phyloP scores from a whole-genome alignment of 495 filamentous ascomycete genomes.

The Cryomyces minteri region DNA sequence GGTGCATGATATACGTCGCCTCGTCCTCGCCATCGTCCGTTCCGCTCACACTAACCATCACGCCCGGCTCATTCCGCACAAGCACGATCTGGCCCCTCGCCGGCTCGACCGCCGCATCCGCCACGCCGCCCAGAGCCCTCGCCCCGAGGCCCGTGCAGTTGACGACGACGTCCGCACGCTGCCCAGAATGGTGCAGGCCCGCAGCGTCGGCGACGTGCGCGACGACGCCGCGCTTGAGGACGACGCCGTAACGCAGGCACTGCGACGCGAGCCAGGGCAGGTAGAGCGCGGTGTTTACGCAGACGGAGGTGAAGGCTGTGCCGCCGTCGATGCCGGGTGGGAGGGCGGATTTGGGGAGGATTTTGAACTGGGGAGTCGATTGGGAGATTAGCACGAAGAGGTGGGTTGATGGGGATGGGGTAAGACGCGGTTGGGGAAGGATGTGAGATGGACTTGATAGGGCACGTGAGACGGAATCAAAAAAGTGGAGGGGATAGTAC shows the following conservation, averaged over 20 bases:
- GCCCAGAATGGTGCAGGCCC: slow-evolving; percentile 39
- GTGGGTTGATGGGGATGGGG: too few species aligned
- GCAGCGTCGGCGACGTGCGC: slow-evolving; percentile 58
- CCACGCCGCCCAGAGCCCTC: slow-evolving; percentile 60
- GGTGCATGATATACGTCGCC: slow-evolving; percentile 73
- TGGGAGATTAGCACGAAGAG: not conserved
- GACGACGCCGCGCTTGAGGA: slow-evolving; percentile 40
- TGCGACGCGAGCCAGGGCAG: slow-evolving; percentile 67
- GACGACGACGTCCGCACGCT: slow-evolving; percentile 50
- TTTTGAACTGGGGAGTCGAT: slow-evolving; percentile 13
- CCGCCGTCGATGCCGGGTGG: slow-evolving; percentile 44
- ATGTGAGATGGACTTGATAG: too few species aligned
- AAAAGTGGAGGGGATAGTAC: slow-evolving; percentile 28
- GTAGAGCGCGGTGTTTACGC: slow-evolving; percentile 81
- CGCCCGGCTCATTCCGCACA: slow-evolving; percentile 62
- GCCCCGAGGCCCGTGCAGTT: slow-evolving; percentile 78
- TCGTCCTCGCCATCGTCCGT: slow-evolving; percentile 71
- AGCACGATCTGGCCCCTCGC: slow-evolving; percentile 76
- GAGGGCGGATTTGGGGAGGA: slow-evolving; percentile 34
- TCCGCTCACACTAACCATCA: slow-evolving; percentile 52
- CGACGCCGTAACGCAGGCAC: slow-evolving; percentile 50
- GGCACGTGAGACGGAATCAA: not conserved
- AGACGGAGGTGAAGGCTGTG: slow-evolving; percentile 61
- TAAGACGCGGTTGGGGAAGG: too few species aligned
- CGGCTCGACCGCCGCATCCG: slow-evolving; percentile 55